Conservation (phyloP, 371 early-diverging fungal genomes). For the Syncephalastrum contaminatum region DNA sequence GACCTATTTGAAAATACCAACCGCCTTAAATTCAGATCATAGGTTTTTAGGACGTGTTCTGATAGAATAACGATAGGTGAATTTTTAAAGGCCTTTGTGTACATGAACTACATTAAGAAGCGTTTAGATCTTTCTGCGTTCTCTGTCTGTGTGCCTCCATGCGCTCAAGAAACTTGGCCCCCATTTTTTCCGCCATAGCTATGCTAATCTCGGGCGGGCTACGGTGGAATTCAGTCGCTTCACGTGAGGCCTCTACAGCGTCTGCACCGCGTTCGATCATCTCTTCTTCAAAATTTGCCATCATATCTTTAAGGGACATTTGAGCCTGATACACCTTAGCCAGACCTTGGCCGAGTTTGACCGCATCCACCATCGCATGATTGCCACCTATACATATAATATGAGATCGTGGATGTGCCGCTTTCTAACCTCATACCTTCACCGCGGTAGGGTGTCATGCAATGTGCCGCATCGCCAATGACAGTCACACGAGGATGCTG, state of each 20-base stretch:
- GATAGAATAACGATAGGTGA: too few species aligned
- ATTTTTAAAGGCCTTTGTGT: too few species aligned
- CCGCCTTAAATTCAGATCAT: too few species aligned
- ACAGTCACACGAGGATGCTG: constrained; percentile 7
- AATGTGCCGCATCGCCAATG: constrained; percentile 18
- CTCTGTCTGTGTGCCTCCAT: too few species aligned
- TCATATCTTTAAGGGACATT: constrained; percentile 14
- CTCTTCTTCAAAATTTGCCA: constrained; percentile 21
- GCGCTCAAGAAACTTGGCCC: too few species aligned
- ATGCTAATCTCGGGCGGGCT: too few species aligned
- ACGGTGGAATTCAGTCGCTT: constrained; percentile 4
- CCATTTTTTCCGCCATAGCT: too few species aligned
- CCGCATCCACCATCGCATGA: constrained; percentile 35
- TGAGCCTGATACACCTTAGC: constrained; percentile 10
- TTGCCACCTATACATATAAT: constrained; percentile 27
- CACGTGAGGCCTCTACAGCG: constrained; percentile 29
- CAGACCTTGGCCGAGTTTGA: constrained; percentile 20
- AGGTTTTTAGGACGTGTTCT: too few species aligned
- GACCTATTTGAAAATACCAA: too few species aligned
- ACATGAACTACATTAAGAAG: too few species aligned
- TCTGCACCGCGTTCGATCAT: constrained; percentile 26
- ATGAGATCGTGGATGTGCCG: neutral
- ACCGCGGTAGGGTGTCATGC: constrained; percentile 18
- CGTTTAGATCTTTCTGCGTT: too few species aligned
- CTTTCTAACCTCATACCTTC: constrained; percentile 8